phyloP scores from a whole-genome alignment of 208 protist genomes.

The Acanthamoeba divionensis region DNA sequence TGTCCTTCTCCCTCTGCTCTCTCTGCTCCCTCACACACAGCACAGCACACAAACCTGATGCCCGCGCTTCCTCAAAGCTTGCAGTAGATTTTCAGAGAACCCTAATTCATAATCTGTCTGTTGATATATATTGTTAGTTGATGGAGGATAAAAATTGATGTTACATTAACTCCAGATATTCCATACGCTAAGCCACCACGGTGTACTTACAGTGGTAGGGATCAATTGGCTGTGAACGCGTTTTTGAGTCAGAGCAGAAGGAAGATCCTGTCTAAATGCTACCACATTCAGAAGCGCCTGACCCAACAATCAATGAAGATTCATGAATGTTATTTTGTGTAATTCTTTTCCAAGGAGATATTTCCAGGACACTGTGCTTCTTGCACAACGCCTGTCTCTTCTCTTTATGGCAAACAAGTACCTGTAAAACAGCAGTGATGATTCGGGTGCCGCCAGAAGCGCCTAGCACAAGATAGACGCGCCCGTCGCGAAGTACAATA shows the following conservation, averaged over 20 bases:
- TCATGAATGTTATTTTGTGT: not conserved
- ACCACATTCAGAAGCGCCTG: conserved; percentile 19
- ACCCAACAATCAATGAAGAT: not conserved
- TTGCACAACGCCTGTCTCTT: no score
- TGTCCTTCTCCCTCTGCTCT: no score
- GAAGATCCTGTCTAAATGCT: not conserved
- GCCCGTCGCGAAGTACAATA: conserved; percentile 58
- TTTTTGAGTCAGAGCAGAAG: not conserved
- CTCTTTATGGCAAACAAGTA: not conserved
- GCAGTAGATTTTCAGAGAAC: not conserved
- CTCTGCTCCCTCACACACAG: no score
- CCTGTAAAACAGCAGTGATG: conserved; percentile 57
- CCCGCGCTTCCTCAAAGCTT: not conserved
- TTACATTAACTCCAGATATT: not conserved
- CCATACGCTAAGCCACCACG: not conserved
- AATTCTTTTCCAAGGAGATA: not conserved
- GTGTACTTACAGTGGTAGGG: not conserved
- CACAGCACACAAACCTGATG: not conserved
- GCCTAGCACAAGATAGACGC: conserved; percentile 58
- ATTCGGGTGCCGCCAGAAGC: conserved; percentile 67
- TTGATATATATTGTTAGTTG: not conserved
- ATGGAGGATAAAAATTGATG: not conserved
- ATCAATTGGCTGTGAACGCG: conserved; percentile 38
- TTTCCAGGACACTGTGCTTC: not conserved
- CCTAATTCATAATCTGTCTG: not conserved